Evolutionary conservation across 2,329 filamentous ascomycete genomes (phyloP), one percentile per base, ranked within the genome.

Genomic region (Onygenales sp.): DNA sequence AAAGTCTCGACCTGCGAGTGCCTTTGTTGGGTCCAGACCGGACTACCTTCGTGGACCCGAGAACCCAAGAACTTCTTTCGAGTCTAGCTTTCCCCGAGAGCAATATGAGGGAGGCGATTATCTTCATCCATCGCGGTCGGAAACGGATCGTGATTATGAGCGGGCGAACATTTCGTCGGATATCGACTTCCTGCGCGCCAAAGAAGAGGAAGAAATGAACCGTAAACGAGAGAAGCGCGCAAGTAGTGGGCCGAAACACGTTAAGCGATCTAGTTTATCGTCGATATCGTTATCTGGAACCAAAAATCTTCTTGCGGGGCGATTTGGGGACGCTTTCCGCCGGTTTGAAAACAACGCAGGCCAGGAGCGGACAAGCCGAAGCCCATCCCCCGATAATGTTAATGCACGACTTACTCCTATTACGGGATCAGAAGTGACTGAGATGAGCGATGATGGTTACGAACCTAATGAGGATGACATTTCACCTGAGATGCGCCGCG

Each of bases 311-410:
- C 76, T 96, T n/a, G 85, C 84, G 5, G 88, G 90, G 27, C 89
- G 86, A 61, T 96, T 97, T 67, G 89, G 91, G 0, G 91, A 96
- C 63, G 91, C 92, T 2, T 96, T 97, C 72, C 89, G 92, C 64
- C 81, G 87, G 5, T 97, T 97, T 61, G 93, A 98, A 68, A 79
- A 75, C 55, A 69, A 69, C 55, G 64, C 58, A n/a, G 57, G 59
- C n/a, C 56, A 59, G 13, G 57, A 59, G n/a, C 47, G 45, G 14
- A 52, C 44, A 36, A 60, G 59, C 36, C 58, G 77, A 71, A 59
- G 77, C 65, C 56, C 75, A 68, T 69, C 77, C 70, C 61, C 71
- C 2, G 74, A 75, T 45, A 69, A 72, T 38, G 63, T 62, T n/a
- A 70, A 73, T 48, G 66, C 65, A 58, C 62, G 71, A 13, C 66